These are phyloP conservation scores for Fusarium sacchari DNA, from an alignment of 2,329 filamentous ascomycete species.

Conservation along the genomic window DNA sequence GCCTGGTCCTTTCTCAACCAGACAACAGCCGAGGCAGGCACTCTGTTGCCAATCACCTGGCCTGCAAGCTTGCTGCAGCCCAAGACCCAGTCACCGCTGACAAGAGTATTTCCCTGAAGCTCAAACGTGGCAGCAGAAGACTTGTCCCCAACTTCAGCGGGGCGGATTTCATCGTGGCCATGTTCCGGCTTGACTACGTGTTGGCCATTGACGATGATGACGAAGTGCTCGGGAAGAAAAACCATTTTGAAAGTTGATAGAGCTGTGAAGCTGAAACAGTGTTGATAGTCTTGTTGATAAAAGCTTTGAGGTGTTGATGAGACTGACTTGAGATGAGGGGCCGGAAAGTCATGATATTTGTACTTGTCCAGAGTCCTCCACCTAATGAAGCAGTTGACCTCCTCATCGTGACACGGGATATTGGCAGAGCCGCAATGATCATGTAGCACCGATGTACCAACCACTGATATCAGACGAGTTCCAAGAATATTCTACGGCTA, in stretches of 20 bases:
- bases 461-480: not conserved
- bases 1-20: not conserved
- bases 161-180: not conserved
- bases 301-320: rapidly evolving
- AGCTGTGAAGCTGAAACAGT: rapidly evolving
- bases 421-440: not conserved
- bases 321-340: not conserved
- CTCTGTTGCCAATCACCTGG: not conserved
- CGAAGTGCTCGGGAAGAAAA: not conserved
- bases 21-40: not conserved
- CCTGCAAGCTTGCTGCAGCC: not conserved
- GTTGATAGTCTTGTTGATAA: not conserved
- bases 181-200: not conserved
- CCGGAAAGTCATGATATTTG: not conserved
- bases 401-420: not conserved
- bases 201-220: not conserved
- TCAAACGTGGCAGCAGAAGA: not conserved
- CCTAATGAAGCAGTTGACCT: not conserved
- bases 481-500: not conserved
- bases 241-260: not conserved
- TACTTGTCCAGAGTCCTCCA: not conserved
- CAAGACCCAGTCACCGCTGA: not conserved
- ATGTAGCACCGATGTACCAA: not conserved
- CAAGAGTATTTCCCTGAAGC: not conserved
- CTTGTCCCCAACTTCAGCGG: not conserved